Evolutionary conservation across 768 basidiomycete species (phyloP), one percentile per base, ranked within the genome.

Genomic region (Psilocybe tampanensis): DNA sequence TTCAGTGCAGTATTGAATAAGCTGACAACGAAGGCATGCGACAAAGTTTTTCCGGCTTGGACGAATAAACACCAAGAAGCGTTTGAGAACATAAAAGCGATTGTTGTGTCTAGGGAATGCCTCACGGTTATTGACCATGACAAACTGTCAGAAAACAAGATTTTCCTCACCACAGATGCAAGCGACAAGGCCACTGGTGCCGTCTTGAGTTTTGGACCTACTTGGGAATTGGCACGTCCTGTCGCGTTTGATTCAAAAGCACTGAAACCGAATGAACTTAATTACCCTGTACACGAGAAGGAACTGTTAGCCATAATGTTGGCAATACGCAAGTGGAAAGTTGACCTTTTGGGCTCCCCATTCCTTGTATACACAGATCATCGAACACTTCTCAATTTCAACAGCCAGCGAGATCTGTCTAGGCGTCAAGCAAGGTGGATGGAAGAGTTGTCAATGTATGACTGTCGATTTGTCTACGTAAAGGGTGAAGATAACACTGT

Each of bases 221-320:
- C 70, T 12, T 73, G 70, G 68, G 72, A 74, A 24, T 55, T 55
- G 0, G 63, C 74, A 5, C 55, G 72, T 1, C 78, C 75, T 1
- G 74, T 74, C 33, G 60, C 70, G 42, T 67, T 68, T 56, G 54
- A 75, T 60, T 79, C 60, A 1, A 51, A 23, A 49, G 60, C 54
- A 11, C 66, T 70, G n/a, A 69, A 63, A 41, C 58, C 47, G 36
- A 66, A 71, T 0, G 60, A 66, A 36, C 34, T 55, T 0, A 76
- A 77, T 48, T 79, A 78, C 41, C 72, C 74, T 0, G 66, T 72
- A 0, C 74, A 78, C 42, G 68, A 79, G 52, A 71, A 74, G 54
- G 76, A 79, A 55, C 47, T 78, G 0, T 54, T 78, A 0, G 73
- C 74, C 0, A 72, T 80, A 8, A 65, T 79, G 0, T 44, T 66